Evolutionary conservation across 2,329 filamentous ascomycete species (phyloP).

Genomic region (Pyrenochaeta sp.): DNA sequence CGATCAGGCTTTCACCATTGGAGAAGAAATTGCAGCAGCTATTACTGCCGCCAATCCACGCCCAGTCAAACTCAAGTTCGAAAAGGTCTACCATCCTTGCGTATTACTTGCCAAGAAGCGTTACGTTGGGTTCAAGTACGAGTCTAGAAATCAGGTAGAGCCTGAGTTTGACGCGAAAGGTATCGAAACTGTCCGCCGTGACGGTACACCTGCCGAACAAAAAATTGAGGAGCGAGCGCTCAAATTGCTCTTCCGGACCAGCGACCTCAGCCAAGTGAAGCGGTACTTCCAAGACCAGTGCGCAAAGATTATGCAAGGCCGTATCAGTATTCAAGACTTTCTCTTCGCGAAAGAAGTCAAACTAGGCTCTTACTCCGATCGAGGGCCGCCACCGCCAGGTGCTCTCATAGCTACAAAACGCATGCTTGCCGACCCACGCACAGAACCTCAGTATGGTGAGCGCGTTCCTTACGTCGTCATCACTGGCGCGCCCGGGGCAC

Average conservation of each 20-base stretch:
- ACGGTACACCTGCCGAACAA: slow-evolving; percentile 93
- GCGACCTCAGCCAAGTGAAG: slow-evolving; percentile 89
- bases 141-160: slow-evolving; percentile 73
- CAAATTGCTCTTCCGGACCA: slow-evolving; percentile 86
- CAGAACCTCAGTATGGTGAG: slow-evolving; percentile 94
- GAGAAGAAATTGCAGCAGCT: slow-evolving; percentile 86
- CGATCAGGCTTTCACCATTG: slow-evolving; percentile 89
- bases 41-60: slow-evolving; percentile 90
- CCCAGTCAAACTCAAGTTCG: slow-evolving; percentile 95
- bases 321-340: slow-evolving; percentile 91
- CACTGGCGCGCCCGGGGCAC: slow-evolving; percentile 82
- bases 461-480: slow-evolving; percentile 94
- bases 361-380: slow-evolving; percentile 85
- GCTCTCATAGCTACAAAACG: slow-evolving; percentile 85
- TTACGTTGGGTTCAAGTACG: slow-evolving; percentile 98
- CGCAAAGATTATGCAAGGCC: slow-evolving; percentile 87
- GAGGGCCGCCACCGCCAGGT: slow-evolving; percentile 80
- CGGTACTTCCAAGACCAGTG: slow-evolving; percentile 89
- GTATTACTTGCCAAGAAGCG: slow-evolving; percentile 95
- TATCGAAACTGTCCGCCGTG: slow-evolving; percentile 94
- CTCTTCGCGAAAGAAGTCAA: slow-evolving; percentile 94
- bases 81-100: slow-evolving; percentile 97
- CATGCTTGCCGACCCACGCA: slow-evolving; percentile 85
- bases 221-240: slow-evolving; percentile 95
- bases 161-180: slow-evolving; percentile 98